Evolutionary conservation across 78 protist species (phyloP).

Genomic region (Bodo saltans): DNA sequence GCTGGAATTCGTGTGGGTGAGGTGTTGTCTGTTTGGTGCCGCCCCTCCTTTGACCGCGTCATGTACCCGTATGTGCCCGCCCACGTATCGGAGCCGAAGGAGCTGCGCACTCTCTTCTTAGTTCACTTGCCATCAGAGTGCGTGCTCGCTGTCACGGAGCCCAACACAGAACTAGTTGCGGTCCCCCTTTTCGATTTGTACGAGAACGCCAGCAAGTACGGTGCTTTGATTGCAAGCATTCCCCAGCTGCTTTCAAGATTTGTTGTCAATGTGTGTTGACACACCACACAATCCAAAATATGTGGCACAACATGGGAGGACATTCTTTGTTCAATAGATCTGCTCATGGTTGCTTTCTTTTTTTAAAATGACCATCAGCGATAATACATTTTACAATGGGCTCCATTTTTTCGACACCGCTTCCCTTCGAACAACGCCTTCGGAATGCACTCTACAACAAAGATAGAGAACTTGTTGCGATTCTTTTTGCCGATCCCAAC

Average conservation of each 20-base stretch:
- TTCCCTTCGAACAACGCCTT: no score
- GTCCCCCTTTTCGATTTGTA: conserved; percentile 48
- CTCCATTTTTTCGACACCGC: no score
- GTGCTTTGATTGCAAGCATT: conserved; percentile 15
- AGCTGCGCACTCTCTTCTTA: neutral
- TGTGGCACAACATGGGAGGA: no score
- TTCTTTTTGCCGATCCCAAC: no score
- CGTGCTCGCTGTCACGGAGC: conserved; percentile 15
- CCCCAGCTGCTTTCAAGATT: conserved; percentile 10
- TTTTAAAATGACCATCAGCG: no score
- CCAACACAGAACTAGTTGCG: conserved; percentile 31
- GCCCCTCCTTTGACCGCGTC: conserved; percentile 25
- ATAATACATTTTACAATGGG: no score
- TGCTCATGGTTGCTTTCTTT: no score
- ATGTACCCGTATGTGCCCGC: conserved; percentile 52
- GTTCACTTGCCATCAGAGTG: neutral
- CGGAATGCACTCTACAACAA: no score
- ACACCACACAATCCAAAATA: no score
- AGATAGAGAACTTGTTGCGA: no score
- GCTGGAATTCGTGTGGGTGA: conserved; percentile 9
- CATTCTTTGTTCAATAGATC: no score
- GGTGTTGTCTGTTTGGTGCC: conserved; percentile 2
- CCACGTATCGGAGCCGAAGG: conserved; percentile 47
- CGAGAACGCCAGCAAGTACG: conserved; percentile 35
- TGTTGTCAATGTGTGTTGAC: neutral